Base-by-base conservation (phyloP, 2,329 filamentous ascomycete species). In the Periconia sp. region DNA sequence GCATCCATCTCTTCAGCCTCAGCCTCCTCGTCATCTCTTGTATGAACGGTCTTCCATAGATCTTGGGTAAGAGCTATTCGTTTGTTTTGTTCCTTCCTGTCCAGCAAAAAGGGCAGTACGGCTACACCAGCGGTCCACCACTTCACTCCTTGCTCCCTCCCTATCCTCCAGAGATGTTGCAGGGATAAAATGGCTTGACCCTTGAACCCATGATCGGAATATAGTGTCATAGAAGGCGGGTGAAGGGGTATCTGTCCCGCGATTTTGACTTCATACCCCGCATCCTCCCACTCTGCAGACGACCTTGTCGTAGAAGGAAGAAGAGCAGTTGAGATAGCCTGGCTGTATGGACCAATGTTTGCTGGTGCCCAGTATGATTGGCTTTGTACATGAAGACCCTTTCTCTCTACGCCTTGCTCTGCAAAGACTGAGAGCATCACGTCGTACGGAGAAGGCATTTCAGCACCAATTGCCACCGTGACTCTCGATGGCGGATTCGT, bases 341-440 rank as follows among this genome's bases (percentile, higher is more conserved):
- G 94, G 42, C 92, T 96, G 70, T 97, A 97, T 0, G 94, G 94
- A 0, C 94, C 94, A 40, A 99, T 97, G 63, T 97, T 97, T 15
- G 94, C 92, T 0, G 94, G 94, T 0, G 94, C 94, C 94, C 94
- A 99, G 76, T 97, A 97, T 9, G 90, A 95, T 26, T 89, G 79
- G 3, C 88, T 92, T 71, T 97, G 94, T 5, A 99, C 92, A 67
- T 99, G 94, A 1, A 97, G 79, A 0, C 71, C 88, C 43, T 73
- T 66, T 22, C 76, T 69, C 2, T 35, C 18, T 1, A 16, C 18
- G 12, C 48, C 40, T 23, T 58, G 56, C 39, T 63, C 57, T n/a
- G 78, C 58, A 9, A 77, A 66, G 21, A 80, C 66, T 13, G 78
- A 82, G 15, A 85, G 69, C 49, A 92, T 79, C 12, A 88, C 80